Evolutionary conservation across 1,284 basidiomycete genomes (phyloP), one percentile per base, ranked within the genome.

Genomic region (Tetrapyrgos nigripes): DNA sequence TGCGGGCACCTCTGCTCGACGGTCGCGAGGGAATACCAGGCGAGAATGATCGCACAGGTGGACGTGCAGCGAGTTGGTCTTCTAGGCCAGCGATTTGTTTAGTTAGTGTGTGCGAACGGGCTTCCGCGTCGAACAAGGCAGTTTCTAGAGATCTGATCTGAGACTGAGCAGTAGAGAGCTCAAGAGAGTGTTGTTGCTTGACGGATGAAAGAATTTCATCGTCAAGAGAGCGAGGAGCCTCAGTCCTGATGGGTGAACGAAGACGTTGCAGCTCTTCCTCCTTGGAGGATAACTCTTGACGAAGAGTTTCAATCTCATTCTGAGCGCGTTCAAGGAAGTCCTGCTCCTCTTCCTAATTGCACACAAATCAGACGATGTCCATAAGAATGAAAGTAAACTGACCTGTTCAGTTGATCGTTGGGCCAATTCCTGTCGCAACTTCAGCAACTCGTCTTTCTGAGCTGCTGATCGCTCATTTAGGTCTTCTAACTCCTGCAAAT

Each of bases 61-160:
- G 29, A 76, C 58, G 45, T 79, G 78, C 66, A 13, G 79, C 67
- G 19, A 90, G 69, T 70, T 91, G 85, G 61, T 86, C 86, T 70
- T 92, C 87, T 48, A 92, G 73, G 14, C 76, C 64, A 49, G 75
- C 76, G 37, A 91, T 69, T 66, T 92, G 90, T 63, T 86, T 86
- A 63, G 92, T 87, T n/a, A 94, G 73, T 8, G 80, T 73, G 69
- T 94, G 92, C 17, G 85, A 81, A 53, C 80, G 81, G 24, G 85
- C 85, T 59, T 92, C 85, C 6, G 91, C 86, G 53, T 91, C 84
- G 71, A 92, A 93, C 8, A 92, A 78, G 4, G 82, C 70, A 3
- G 84, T 83, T 75, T 96, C 92, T 62, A 94, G 78, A 3, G 83
- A 79, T 9, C 93, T 86, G 53, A 96, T 87, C 66, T 85, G 84